Conservation (phyloP, 1,139 yeast genomes). For the Taphrina confusa region DNA sequence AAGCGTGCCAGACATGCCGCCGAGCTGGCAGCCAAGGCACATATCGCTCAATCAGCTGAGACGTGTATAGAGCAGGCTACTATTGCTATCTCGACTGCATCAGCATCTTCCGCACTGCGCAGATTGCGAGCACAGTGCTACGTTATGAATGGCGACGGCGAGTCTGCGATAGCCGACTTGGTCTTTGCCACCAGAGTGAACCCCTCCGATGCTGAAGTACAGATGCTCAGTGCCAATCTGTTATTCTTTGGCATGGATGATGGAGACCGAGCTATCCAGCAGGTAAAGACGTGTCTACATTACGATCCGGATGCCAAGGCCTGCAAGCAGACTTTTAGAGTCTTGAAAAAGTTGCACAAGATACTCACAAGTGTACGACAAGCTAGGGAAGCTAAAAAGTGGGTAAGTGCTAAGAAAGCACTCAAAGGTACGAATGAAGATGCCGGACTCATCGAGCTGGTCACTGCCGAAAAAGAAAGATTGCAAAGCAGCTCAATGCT, state of each 20-base stretch:
- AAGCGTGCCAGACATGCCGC: constrained; percentile 32
- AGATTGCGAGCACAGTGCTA: constrained; percentile 46
- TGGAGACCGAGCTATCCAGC: constrained; percentile 54
- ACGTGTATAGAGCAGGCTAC: constrained; percentile 44
- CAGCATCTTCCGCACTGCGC: constrained; percentile 43
- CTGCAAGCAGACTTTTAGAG: constrained; percentile 57
- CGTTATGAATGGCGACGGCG: constrained; percentile 43
- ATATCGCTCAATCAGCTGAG: constrained; percentile 41
- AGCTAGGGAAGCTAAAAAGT: constrained; percentile 34
- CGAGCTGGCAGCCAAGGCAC: constrained; percentile 38
- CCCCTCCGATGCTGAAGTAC: constrained; percentile 37
- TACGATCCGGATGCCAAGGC: constrained; percentile 64
- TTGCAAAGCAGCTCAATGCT: constrained; percentile 24
- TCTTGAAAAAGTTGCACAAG: constrained; percentile 51
- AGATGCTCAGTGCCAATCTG: constrained; percentile 48
- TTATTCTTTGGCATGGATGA: constrained; percentile 57
- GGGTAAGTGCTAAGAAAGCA: constrained; percentile 37
- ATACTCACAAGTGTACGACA: constrained; percentile 40
- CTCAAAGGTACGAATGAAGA: constrained; percentile 27
- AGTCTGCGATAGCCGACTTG: constrained; percentile 47
- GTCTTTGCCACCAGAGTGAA: constrained; percentile 42
- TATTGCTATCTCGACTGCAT: constrained; percentile 45
- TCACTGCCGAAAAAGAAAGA: constrained; percentile 20
- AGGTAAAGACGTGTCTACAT: constrained; percentile 63
- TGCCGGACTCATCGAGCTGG: constrained; percentile 30